Conservation (phyloP, 2,329 filamentous ascomycete species). For the Trichoderma oligosporum region DNA sequence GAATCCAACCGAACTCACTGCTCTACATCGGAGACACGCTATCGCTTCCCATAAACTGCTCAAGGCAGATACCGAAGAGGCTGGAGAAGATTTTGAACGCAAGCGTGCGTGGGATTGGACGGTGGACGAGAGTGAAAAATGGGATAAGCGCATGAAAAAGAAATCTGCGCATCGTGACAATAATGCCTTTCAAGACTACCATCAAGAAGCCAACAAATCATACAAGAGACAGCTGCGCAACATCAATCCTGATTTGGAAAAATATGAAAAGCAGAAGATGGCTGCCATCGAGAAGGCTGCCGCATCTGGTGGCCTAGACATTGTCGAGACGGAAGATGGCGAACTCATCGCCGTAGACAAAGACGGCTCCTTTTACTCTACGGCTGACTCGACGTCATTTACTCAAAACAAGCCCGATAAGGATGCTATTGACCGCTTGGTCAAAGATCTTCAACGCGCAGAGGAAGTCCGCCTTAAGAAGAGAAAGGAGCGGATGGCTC, state of each 20-base stretch:
- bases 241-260: constrained; percentile 70
- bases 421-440: constrained; percentile 81
- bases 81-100: constrained; percentile 89
- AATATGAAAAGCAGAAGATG: constrained; percentile 84
- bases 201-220: constrained; percentile 80
- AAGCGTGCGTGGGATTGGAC: constrained; percentile 99
- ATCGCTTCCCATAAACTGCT: constrained; percentile 89
- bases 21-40: constrained; percentile 80
- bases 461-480: constrained; percentile 86
- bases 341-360: constrained; percentile 93
- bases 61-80: constrained; percentile 82
- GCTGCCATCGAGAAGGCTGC: constrained; percentile 81
- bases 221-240: constrained; percentile 88
- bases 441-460: constrained; percentile 80
- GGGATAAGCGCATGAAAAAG: constrained; percentile 88
- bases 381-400: constrained; percentile 76
- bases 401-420: constrained; percentile 82
- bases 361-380: constrained; percentile 86
- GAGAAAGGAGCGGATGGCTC: constrained; percentile 70
- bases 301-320: constrained; percentile 77
- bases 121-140: constrained; percentile 85
- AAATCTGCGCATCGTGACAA: constrained; percentile 77
- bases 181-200: constrained; percentile 86
- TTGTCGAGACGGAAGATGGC: constrained; percentile 91
- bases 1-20: constrained; percentile 71